Percentiles rank a stretch among this genome's conserved stretches.
phyloP scores from a whole-genome alignment of 805 yeast species.

The Ogataea dorogensis region DNA sequence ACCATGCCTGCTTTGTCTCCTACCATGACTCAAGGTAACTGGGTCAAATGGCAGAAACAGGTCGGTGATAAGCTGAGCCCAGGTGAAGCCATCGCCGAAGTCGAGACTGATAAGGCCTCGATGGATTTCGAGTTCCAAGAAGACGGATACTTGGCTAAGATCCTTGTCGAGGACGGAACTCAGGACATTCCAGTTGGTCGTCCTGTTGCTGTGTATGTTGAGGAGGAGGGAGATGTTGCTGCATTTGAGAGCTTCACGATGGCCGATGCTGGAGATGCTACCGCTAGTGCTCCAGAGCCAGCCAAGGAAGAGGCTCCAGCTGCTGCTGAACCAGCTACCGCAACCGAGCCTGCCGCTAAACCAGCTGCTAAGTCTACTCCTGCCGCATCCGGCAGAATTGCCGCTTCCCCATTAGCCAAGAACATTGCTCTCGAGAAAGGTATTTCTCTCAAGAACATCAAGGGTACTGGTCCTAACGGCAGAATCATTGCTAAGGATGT shows the following conservation, averaged over 20 bases:
- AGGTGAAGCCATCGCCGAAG: constrained; percentile 94
- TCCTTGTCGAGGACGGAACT: constrained; percentile 77
- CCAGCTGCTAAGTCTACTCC: constrained; percentile 14
- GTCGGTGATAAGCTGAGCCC: constrained; percentile 87
- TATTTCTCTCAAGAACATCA: constrained; percentile 74
- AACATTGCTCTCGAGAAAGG: constrained; percentile 91
- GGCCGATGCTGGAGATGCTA: constrained; percentile 67
- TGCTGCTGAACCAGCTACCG: constrained; percentile 25
- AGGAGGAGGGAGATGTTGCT: constrained; percentile 75
- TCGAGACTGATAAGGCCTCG: constrained; percentile 96
- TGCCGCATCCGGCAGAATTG: constrained; percentile 57
- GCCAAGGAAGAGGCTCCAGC: constrained; percentile 11
- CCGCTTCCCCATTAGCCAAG: constrained; percentile 96
- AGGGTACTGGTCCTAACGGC: constrained; percentile 94
- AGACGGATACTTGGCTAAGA: constrained; percentile 89
- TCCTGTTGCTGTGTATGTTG: constrained; percentile 97
- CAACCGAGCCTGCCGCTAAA: constrained; percentile 5
- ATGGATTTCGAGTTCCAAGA: constrained; percentile 99
- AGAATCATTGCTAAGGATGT: constrained; percentile 91
- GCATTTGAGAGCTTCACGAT: constrained; percentile 86
- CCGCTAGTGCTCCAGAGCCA: constrained; percentile 34
- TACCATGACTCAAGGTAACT: constrained; percentile 95
- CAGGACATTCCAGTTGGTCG: constrained; percentile 90
- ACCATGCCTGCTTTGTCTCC: constrained; percentile 99
- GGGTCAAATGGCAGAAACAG: constrained; percentile 85